Conservation (phyloP, 371 early-diverging fungal genomes). For the Syncephalastrum monosporum region DNA sequence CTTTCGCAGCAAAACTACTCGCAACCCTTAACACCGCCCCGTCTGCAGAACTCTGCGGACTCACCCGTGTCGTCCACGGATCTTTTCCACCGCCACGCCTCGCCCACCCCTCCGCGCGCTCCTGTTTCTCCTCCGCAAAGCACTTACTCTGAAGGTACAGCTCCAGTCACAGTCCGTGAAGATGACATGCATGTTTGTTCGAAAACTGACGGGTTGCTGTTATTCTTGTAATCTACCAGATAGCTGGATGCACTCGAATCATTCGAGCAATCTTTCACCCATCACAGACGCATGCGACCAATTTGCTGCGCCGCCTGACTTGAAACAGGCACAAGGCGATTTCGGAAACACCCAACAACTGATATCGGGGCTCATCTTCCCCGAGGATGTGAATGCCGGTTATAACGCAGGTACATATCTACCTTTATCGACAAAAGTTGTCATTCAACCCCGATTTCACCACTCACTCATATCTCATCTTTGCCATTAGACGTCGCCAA, state of each 20-base stretch:
- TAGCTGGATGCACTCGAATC: slow-evolving; percentile 5
- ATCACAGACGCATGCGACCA: slow-evolving; percentile 27
- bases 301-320: slow-evolving; percentile 13
- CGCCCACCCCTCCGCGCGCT: slow-evolving; percentile 13
- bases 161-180: no score
- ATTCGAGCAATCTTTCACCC: slow-evolving; percentile 17
- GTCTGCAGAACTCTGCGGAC: slow-evolving; percentile 1
- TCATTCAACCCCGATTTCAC: background rate
- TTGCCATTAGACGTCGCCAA: slow-evolving; percentile 31
- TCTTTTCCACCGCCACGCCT: slow-evolving; percentile 5
- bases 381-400: slow-evolving; percentile 13
- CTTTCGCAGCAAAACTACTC: no score
- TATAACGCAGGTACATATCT: slow-evolving; percentile 20
- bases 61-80: slow-evolving; percentile 4
- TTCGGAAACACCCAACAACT: slow-evolving; percentile 12
- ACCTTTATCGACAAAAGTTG: background rate
- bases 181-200: no score
- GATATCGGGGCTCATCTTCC: slow-evolving; percentile 20
- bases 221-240: background rate
- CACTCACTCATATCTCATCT: background rate
- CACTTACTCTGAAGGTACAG: slow-evolving; percentile 18
- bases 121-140: slow-evolving; percentile 34
- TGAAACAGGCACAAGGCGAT: slow-evolving; percentile 8
- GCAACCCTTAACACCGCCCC: slow-evolving; percentile 21
- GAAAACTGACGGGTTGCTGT: no score